These are phyloP conservation scores for Dryadomyces quercus-mongolicae DNA, from an alignment of 2,329 filamentous ascomycete species.

Conservation along the genomic window DNA sequence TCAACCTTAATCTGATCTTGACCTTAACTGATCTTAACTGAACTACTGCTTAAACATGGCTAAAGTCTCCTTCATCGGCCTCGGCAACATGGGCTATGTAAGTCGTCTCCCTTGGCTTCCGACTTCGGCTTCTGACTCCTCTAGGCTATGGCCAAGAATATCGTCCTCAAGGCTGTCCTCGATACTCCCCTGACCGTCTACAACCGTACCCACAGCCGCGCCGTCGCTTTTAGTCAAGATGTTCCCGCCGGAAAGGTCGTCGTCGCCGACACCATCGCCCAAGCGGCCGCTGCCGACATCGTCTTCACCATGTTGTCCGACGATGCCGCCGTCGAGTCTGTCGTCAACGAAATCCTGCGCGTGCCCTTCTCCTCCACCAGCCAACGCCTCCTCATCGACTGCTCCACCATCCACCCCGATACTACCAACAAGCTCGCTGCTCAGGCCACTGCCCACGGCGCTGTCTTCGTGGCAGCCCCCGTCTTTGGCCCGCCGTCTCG, in stretches of 20 bases:
- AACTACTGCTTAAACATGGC: conserved; percentile 31
- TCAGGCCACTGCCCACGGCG: conserved; percentile 45
- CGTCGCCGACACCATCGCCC: conserved; percentile 50
- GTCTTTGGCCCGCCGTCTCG: conserved; percentile 62
- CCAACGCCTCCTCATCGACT: conserved; percentile 62
- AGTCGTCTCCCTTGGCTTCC: conserved; percentile 15
- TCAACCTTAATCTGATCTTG: too few species aligned
- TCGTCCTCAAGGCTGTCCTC: conserved; percentile 65
- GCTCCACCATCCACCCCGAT: conserved; percentile 78
- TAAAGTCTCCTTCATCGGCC: conserved; percentile 64
- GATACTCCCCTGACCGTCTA: conserved; percentile 62
- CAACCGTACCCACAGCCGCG: conserved; percentile 62
- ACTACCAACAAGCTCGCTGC: conserved; percentile 57
- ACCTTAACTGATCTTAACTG: too few species aligned
- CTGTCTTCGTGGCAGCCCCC: conserved; percentile 58
- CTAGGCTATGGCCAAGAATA: conserved; percentile 74
- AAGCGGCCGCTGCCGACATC: conserved; percentile 57
- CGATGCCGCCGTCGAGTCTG: conserved; percentile 69
- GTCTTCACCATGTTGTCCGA: conserved; percentile 75
- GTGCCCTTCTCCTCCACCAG: conserved; percentile 43
- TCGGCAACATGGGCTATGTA: conserved; percentile 81
- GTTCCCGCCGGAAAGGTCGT: conserved; percentile 51
- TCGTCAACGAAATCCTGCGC: conserved; percentile 52
- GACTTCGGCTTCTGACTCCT: background rate
- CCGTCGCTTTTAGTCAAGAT: conserved; percentile 48